A percentile compares a stretch with the other conserved stretches of the same genome.
These are phyloP conservation scores for Penicillium sp. DNA, from an alignment of 2,329 filamentous ascomycete species.

Conservation along the genomic window DNA sequence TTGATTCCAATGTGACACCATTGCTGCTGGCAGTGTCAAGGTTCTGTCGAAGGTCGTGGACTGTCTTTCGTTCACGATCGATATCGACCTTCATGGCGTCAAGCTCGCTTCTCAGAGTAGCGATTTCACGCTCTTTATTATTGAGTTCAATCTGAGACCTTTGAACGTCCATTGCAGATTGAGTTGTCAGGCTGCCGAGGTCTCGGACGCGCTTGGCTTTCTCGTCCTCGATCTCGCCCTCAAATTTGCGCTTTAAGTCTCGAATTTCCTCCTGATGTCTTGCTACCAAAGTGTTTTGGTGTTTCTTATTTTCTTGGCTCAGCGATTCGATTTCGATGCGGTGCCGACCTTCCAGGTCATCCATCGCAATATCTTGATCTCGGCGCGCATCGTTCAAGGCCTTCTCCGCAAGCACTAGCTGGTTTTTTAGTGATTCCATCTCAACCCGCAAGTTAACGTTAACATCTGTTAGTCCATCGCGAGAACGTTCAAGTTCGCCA, in stretches of 20 bases:
- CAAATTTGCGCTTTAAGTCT: conserved; percentile 62
- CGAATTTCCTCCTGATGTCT: conserved; percentile 69
- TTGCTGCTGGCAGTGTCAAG: conserved; percentile 61
- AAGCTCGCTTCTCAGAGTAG: conserved; percentile 43
- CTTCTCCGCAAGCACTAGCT: conserved; percentile 49
- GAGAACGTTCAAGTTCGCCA: conserved; percentile 57
- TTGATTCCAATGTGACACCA: conserved; percentile 69
- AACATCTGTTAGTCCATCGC: conserved; percentile 50
- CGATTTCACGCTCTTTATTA: conserved; percentile 56
- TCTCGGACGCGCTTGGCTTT: conserved; percentile 38
- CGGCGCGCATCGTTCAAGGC: conserved; percentile 55
- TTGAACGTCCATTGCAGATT: conserved; percentile 40
- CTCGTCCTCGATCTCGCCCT: conserved; percentile 68
- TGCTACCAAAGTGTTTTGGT: conserved; percentile 59
- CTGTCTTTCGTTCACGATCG: conserved; percentile 64
- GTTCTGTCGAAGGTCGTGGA: conserved; percentile 57
- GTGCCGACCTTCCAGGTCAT: conserved; percentile 55
- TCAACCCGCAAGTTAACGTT: conserved; percentile 66
- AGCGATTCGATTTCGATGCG: conserved; percentile 45
- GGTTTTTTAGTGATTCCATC: conserved; percentile 61
- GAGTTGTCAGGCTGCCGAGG: conserved; percentile 37
- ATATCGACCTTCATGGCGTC: conserved; percentile 49
- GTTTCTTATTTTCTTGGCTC: conserved; percentile 47
- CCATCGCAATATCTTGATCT: conserved; percentile 53
- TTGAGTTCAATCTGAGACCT: conserved; percentile 48